phyloP scores from a whole-genome alignment of 139 green algal genomes.

The Chlamydomonas sphaeroides region DNA sequence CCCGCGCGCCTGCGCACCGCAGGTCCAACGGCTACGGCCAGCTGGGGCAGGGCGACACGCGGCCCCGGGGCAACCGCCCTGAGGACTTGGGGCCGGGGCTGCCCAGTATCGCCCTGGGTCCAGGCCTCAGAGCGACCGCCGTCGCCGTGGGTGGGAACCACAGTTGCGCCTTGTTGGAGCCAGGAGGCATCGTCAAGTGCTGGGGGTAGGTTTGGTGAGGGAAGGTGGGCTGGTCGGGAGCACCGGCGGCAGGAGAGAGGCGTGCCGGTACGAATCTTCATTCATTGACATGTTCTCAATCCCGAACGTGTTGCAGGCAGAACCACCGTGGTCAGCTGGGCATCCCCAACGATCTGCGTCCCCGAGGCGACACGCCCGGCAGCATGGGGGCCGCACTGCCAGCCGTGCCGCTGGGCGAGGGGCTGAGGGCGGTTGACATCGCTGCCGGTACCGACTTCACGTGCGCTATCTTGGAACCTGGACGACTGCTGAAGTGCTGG shows the following conservation, averaged over 20 bases:
- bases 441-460: not conserved
- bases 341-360: not conserved
- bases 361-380: not conserved
- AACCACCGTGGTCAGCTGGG: not conserved
- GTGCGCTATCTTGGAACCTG: not conserved
- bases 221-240: not conserved
- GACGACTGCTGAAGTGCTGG: not conserved
- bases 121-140: not conserved
- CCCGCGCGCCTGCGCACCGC: too few species aligned
- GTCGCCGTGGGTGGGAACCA: not conserved
- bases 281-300: too few species aligned
- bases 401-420: not conserved
- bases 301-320: not conserved
- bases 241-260: not conserved
- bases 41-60: not conserved
- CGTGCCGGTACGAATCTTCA: too few species aligned
- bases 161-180: not conserved
- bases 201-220: not conserved
- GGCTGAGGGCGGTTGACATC: not conserved
- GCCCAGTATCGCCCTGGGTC: not conserved
- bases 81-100: not conserved
- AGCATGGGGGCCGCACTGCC: not conserved
- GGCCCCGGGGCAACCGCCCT: too few species aligned
- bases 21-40: not conserved
- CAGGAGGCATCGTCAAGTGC: not conserved